Conservation (phyloP, 2,329 filamentous ascomycete genomes). For the Epichloe hybrida region DNA sequence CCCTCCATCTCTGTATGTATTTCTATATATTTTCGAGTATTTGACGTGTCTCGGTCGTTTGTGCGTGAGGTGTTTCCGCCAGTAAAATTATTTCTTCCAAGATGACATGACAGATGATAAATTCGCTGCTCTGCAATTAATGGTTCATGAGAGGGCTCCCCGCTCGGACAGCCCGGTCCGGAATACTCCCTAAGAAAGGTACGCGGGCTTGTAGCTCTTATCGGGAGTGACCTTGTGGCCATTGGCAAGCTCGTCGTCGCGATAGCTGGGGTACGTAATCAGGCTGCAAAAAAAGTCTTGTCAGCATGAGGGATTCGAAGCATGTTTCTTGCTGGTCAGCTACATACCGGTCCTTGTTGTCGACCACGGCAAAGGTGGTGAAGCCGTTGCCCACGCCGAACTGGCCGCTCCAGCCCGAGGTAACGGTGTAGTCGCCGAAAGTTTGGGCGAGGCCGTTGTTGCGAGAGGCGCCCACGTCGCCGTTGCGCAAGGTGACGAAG, state of each 20-base stretch:
- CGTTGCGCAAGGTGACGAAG: constrained; percentile 22
- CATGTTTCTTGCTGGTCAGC: neutral
- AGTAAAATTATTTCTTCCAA: neutral
- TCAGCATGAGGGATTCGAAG: neutral
- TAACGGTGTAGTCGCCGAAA: constrained; percentile 38
- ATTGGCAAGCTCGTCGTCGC: constrained; percentile 20
- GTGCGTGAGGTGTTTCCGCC: no score
- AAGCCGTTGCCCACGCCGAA: constrained; percentile 35
- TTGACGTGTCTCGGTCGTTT: no score
- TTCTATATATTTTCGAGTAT: no score
- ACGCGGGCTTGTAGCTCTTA: constrained; percentile 1
- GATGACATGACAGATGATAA: neutral
- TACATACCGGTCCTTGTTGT: constrained; percentile 20
- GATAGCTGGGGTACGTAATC: constrained; percentile 41
- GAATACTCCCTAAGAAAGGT: constrained; percentile 18
- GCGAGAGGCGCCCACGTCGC: constrained; percentile 15
- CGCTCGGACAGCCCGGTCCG: neutral
- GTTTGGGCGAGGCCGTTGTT: constrained; percentile 25
- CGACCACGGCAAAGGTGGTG: constrained; percentile 37
- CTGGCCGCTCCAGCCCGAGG: constrained; percentile 41
- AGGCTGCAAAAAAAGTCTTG: constrained; percentile 9
- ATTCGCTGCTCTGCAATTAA: no score
- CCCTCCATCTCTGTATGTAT: no score
- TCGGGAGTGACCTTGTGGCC: constrained; percentile 29
- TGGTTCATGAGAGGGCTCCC: no score